These are phyloP conservation scores for Vararia minispora DNA, from an alignment of 768 basidiomycete genomes.

Conservation along the genomic window DNA sequence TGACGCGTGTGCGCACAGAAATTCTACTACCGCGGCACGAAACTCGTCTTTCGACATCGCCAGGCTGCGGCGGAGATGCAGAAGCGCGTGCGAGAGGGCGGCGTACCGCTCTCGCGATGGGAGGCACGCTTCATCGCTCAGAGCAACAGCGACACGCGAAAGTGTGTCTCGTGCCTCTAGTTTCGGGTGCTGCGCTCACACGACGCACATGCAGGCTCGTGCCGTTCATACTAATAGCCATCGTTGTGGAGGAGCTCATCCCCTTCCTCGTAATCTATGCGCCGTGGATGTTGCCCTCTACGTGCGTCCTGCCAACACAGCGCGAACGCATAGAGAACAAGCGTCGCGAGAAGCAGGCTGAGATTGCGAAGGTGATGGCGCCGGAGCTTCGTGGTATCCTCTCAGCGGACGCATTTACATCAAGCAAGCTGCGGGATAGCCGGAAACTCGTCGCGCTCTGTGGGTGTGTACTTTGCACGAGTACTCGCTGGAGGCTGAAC, in stretches of 20 bases:
- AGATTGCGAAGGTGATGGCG: constrained; percentile 12
- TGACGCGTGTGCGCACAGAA: constrained; percentile 29
- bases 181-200: constrained; percentile 5
- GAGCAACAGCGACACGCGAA: constrained; percentile 56
- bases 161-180: constrained; percentile 31
- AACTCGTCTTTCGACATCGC: constrained; percentile 55
- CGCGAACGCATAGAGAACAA: constrained; percentile 49
- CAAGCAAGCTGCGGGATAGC: constrained; percentile 18
- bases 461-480: constrained; percentile 41
- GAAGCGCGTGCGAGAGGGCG: constrained; percentile 46
- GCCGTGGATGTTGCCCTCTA: constrained; percentile 79
- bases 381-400: constrained; percentile 15
- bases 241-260: constrained; percentile 71
- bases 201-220: constrained; percentile 40
- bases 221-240: constrained; percentile 65
- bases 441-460: constrained; percentile 32
- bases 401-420: constrained; percentile 27
- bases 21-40: constrained; percentile 76
- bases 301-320: constrained; percentile 77
- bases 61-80: constrained; percentile 42
- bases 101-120: constrained; percentile 49
- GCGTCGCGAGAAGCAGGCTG: constrained; percentile 31
- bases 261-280: constrained; percentile 78
- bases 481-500: no score
- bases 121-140: constrained; percentile 61